Base-by-base conservation (phyloP, 805 yeast species). In the Wickerhamiella azyma region DNA sequence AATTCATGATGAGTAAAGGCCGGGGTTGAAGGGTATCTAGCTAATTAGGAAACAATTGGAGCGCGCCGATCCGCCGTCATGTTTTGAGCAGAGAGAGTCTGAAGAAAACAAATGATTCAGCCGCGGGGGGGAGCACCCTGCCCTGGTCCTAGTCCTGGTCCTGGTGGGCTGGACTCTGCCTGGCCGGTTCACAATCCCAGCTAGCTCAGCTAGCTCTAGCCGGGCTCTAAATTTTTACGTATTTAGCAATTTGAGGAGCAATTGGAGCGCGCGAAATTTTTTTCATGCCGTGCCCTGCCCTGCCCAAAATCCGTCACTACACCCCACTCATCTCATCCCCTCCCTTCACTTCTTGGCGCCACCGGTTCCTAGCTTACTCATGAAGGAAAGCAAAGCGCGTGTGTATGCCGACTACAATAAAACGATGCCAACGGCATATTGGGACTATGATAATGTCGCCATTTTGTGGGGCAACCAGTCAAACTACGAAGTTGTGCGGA, bases 381-480 rank as follows among this genome's bases (percentile, higher is more conserved):
- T 54, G 56, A 53, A 53, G 48, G 53, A 57, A 45, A 77, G 85
- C 9, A 72, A 79, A 3, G 74, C 96, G 0, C 72, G 78, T 54
- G 95, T 88, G 11, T 86, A 85, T 58, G 74, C 85, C 14, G 83
- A 85, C 63, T 94, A 79, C 30, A 81, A 86, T 58, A 72, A 74
- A 37, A 66, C 73, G 42, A 80, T 83, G 64, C 88, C 94, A 30
- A 78, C 76, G 59, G 74, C 75, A 49, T 88, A 84, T 65, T 88
- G 94, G 89, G 95, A 88, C 65, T 77, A 77, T 52, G 79, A 74
- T 53, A 76, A 74, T 56, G 74, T 80, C 43, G 72, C 75, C 35
- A 78, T 88, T 51, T 75, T 76, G 53, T 86, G 96, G 95, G 86
- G 92, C 32, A 69, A 76, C 37, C 94, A 83, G 53, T 74, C 77